Conservation (phyloP, 2,329 filamentous ascomycete species). For the Xylaria sp. region DNA sequence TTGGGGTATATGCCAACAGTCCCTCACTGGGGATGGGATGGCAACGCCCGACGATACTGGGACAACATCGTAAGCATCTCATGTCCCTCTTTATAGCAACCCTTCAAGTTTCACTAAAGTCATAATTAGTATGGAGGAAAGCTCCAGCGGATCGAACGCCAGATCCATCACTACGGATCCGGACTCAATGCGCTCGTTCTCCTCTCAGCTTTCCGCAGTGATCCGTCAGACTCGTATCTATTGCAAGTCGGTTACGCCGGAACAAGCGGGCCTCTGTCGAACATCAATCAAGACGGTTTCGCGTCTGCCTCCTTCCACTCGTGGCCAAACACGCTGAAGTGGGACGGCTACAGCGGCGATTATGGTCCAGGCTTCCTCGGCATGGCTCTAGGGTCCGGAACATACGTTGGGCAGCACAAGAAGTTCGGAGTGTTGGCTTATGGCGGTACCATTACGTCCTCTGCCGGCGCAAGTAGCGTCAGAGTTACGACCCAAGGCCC, state of each 20-base stretch:
- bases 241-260: conserved; percentile 62
- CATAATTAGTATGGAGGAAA: conserved; percentile 47
- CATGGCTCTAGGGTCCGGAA: conserved; percentile 53
- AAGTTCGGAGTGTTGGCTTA: conserved; percentile 55
- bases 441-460: conserved; percentile 49
- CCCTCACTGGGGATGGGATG: conserved; percentile 67
- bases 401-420: conserved; percentile 54
- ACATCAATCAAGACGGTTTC: conserved; percentile 61
- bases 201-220: conserved; percentile 55
- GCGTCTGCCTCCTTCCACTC: conserved; percentile 62
- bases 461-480: conserved; percentile 30
- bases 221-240: conserved; percentile 54
- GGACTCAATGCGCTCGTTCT: conserved; percentile 62
- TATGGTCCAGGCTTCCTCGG: conserved; percentile 62
- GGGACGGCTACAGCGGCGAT: conserved; percentile 63
- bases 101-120: background rate
- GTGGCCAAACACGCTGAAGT: conserved; percentile 59
- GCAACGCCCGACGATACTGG: conserved; percentile 66
- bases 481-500: conserved; percentile 52
- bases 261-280: conserved; percentile 57
- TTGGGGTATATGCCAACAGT: conserved; percentile 63
- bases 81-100: background rate
- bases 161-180: conserved; percentile 67
- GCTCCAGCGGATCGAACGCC: conserved; percentile 50
- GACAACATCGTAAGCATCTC: conserved; percentile 52